Evolutionary conservation across 306 rosid species (phyloP), one percentile per base, ranked within the genome.

Genomic region (Pueraria montana): DNA sequence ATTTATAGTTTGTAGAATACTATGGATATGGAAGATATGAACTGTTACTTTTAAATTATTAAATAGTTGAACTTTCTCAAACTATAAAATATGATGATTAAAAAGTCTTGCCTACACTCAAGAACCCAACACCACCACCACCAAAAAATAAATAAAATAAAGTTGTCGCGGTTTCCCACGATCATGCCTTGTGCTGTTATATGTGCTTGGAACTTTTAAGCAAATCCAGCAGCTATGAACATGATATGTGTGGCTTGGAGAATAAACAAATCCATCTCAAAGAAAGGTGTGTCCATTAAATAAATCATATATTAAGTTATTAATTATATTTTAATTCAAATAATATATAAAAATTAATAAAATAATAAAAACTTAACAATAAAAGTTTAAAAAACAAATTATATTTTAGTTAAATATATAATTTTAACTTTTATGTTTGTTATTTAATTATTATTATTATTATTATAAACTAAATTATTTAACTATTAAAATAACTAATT

Each of bases 11-110:
- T 69, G 36, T 11, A 42, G n/a, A 42, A 21, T 42, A 59, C 20
- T 56, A 40, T 38, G 49, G 30, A 38, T 38, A 38, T 34, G 46
- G 53, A 64, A 52, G 26, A 59, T 58, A 64, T 64, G 26, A 63
- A 55, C 62, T 50, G 56, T 45, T 58, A 52, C 36, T 46, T 16
- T 21, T 64, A 53, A 61, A 77, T 86, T 56, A 71, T 76, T 36
- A n/a, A 12, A 0, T 17, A 8, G 61, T 20, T 85, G 64, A 49
- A 80, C 48, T 14, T 76, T 27, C 21, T 2, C 45, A 4, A 34
- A 13, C 13, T 18, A 18, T 32, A 32, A 23, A 23, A 30, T 63
- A 12, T 23, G 48, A 77, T 58, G 34, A 56, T 83, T 45, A 9
- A 6, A 75, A 66, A 24, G 59, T 27, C 6, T 21, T 10, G 5